Evolutionary conservation across 176 grass and related monocot species (phyloP).

Genomic region (Carex cristatella): DNA sequence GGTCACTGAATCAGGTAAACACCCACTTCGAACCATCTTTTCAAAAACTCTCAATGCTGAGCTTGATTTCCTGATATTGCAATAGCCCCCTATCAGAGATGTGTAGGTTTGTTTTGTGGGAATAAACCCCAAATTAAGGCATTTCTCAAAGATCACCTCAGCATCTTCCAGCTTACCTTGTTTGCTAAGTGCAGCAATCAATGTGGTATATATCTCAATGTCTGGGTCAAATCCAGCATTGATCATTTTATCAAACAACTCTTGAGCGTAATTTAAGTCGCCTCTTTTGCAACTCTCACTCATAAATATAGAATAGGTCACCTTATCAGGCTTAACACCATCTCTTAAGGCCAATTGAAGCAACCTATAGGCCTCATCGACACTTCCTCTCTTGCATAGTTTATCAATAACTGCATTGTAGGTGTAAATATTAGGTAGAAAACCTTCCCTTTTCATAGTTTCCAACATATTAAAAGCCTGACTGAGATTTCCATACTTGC

Average conservation of each 20-base stretch:
- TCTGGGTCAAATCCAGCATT: slow-evolving; percentile 60
- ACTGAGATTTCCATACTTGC: slow-evolving; percentile 54
- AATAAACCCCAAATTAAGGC: slow-evolving; percentile 43
- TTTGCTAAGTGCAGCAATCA: slow-evolving; percentile 70
- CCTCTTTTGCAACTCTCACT: slow-evolving; percentile 74
- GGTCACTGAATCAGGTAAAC: slow-evolving; percentile 59
- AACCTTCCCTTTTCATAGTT: slow-evolving; percentile 55
- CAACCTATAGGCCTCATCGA: slow-evolving; percentile 74
- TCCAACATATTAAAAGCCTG: slow-evolving; percentile 59
- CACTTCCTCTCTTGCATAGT: slow-evolving; percentile 61
- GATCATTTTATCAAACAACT: slow-evolving; percentile 69
- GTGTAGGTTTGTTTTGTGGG: slow-evolving; percentile 84
- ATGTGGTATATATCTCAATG: slow-evolving; percentile 70
- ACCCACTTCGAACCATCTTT: slow-evolving; percentile 65
- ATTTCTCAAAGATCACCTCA: slow-evolving; percentile 69
- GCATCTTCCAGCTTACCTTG: slow-evolving; percentile 64
- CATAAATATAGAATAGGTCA: slow-evolving; percentile 75
- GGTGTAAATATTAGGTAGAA: slow-evolving; percentile 64
- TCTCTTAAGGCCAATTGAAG: slow-evolving; percentile 42
- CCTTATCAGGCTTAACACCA: slow-evolving; percentile 61
- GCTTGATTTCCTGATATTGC: slow-evolving; percentile 57
- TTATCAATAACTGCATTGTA: slow-evolving; percentile 75
- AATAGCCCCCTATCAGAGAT: slow-evolving; percentile 85
- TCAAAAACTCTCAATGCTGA: slow-evolving; percentile 69
- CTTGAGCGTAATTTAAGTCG: slow-evolving; percentile 43